Base-by-base conservation (phyloP, 129 eudicot genomes). In the Pseudognaphalium luteoalbum region DNA sequence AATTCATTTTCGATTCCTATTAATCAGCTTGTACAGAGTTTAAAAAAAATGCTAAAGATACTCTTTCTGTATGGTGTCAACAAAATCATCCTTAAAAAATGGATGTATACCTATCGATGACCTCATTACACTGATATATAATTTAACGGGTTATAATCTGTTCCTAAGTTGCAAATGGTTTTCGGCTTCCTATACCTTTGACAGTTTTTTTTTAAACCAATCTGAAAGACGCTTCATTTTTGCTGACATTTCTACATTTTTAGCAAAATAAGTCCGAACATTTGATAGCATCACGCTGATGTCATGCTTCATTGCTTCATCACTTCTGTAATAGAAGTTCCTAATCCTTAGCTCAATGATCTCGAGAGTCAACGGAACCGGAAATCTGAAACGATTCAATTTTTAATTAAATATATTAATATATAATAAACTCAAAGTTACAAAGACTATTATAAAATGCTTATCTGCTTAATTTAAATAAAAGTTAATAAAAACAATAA, bases 331-430 rank as follows among this genome's bases (percentile, higher is more conserved):
- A 32, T 95, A 95, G 52, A 71, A 68, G 72, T 89, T 77, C 15
- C 72, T 74, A 83, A 95, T 29, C 83, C 99, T 82, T 30, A 34
- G 72, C 66, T 81, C 81, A 34, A 95, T 86, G 69, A 95, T 71
- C 54, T 85, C 88, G 3, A 82, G 91, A 34, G 96, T 87, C 76
- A 95, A 71, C 8, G 99, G 99, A 77, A 89, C 96, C 12, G 96
- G 94, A 81, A 84, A 95, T 89, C 99, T 95, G 86, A 74, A 80
- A 71, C 15, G 7, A 6, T 22, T 41, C 6, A 17, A 15, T 1
- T 68, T 66, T n/a, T 1, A 54, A 17, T n/a, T 0, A 57, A 57
- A 6, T 20, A 47, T 47, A 4, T 14, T 3, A 47, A 12, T 12
- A 47, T 12, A 15, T 47, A 47, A 47, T 47, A 14, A 47, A 47